These are phyloP conservation scores for Mucor lusitanicus DNA, from an alignment of 371 early-diverging fungal species.

Conservation along the genomic window DNA sequence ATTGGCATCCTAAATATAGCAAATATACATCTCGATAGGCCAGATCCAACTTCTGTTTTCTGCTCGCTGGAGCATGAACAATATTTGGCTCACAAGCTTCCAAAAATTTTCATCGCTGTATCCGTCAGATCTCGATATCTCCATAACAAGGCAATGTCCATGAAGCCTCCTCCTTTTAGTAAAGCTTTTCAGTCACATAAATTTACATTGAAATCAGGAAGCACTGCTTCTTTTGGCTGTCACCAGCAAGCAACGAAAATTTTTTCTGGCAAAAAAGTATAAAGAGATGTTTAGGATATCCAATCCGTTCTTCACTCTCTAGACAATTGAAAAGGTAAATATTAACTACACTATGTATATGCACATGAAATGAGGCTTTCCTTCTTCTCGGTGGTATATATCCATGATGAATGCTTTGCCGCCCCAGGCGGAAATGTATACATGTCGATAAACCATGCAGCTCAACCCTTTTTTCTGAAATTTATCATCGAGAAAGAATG, in stretches of 20 bases:
- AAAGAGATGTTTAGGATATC: not conserved
- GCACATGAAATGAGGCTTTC: not conserved
- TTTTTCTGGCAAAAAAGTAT: constrained; percentile 3
- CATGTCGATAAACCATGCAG: constrained; percentile 44
- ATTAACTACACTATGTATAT: not conserved
- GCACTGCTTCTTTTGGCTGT: not conserved
- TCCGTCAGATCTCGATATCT: not conserved
- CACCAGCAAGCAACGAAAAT: not conserved
- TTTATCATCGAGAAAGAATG: not conserved
- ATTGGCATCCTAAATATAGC: not conserved
- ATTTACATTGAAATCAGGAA: not conserved
- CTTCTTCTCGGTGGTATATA: not conserved
- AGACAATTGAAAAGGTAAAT: constrained; percentile 7
- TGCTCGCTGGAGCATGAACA: not conserved
- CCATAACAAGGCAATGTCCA: not conserved
- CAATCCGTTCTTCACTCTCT: not conserved
- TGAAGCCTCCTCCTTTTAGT: not conserved
- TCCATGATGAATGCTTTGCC: constrained; percentile 48
- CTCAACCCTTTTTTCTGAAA: constrained; percentile 33
- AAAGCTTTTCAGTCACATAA: not conserved
- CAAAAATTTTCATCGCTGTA: not conserved
- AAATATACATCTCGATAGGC: not conserved
- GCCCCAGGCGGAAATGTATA: constrained; percentile 45
- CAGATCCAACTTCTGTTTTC: not conserved
- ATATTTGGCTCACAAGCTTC: not conserved